phyloP scores from a whole-genome alignment of 2,329 filamentous ascomycete species.

The Aureobasidium sp. region DNA sequence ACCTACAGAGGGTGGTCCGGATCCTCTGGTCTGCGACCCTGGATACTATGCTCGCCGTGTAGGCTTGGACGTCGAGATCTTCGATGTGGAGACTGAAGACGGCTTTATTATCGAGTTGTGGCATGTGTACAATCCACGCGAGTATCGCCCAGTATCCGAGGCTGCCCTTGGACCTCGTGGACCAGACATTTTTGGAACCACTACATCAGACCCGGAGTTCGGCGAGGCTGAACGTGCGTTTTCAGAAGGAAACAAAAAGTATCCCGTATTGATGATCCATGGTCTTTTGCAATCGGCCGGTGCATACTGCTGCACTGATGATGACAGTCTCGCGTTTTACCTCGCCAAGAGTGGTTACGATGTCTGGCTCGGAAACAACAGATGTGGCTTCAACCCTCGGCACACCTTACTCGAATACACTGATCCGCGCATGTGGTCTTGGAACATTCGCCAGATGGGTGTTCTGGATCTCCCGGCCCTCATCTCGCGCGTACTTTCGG shows the following conservation, averaged over 20 bases:
- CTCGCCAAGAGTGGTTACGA: slow-evolving; percentile 89
- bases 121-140: slow-evolving; percentile 79
- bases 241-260: slow-evolving; percentile 44
- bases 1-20: slow-evolving; percentile 71
- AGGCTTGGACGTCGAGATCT: slow-evolving; percentile 75
- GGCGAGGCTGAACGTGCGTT: slow-evolving; percentile 32
- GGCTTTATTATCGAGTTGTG: slow-evolving; percentile 84
- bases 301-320: slow-evolving; percentile 83
- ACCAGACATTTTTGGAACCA: slow-evolving; percentile 50
- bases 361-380: slow-evolving; percentile 91
- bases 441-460: slow-evolving; percentile 93
- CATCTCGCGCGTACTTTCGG: slow-evolving; percentile 65
- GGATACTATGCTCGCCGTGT: slow-evolving; percentile 81
- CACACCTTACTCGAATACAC: slow-evolving; percentile 61
- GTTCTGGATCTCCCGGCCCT: slow-evolving; percentile 79
- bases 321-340: slow-evolving; percentile 82
- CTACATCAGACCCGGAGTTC: slow-evolving; percentile 18
- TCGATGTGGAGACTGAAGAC: slow-evolving; percentile 84
- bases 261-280: slow-evolving; percentile 80
- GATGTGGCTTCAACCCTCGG: slow-evolving; percentile 73
- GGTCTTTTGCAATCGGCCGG: slow-evolving; percentile 82
- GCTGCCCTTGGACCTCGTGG: slow-evolving; percentile 47
- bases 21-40: slow-evolving; percentile 70
- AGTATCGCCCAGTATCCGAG: slow-evolving; percentile 48
- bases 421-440: slow-evolving; percentile 92